A percentile compares a stretch with the other conserved stretches of the same genome.
Conservation (phyloP, 2,329 filamentous ascomycete genomes). For the Sclerotinia minor region DNA sequence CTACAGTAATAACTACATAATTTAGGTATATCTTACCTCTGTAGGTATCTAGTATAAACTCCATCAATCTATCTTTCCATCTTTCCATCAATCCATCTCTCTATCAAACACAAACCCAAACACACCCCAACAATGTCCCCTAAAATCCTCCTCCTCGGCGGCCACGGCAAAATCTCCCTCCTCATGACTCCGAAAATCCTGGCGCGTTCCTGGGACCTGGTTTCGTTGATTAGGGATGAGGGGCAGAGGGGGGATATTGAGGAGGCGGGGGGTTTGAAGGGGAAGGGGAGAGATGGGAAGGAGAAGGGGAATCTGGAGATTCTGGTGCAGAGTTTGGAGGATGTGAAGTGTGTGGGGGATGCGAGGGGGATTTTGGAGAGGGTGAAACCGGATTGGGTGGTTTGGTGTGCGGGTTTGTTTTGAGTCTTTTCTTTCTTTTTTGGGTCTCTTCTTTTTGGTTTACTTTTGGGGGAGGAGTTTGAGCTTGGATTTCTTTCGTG, state of each 20-base stretch:
- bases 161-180: slow-evolving; percentile 77
- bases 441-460: no score
- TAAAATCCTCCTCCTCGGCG: slow-evolving; percentile 61
- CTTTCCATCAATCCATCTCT: not conserved
- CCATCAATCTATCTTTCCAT: not conserved
- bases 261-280: slow-evolving; percentile 36
- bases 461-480: no score
- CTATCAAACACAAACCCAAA: no score
- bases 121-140: not conserved
- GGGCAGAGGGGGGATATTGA: slow-evolving; percentile 63
- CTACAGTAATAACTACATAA: no score
- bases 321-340: slow-evolving; percentile 69
- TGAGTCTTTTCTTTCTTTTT: slow-evolving; percentile 4
- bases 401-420: slow-evolving; percentile 64
- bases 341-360: slow-evolving; percentile 62
- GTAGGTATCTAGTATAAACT: no score
- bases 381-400: slow-evolving; percentile 63
- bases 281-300: not conserved
- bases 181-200: slow-evolving; percentile 75
- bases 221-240: slow-evolving; percentile 73
- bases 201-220: slow-evolving; percentile 72
- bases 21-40: no score
- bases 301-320: slow-evolving; percentile 64
- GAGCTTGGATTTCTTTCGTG: no score
- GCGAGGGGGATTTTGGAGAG: slow-evolving; percentile 62